Percentiles rank a stretch among this genome's conserved stretches.
phyloP scores from a whole-genome alignment of 441 rosid genomes.

The Metrosideros polymorpha region DNA sequence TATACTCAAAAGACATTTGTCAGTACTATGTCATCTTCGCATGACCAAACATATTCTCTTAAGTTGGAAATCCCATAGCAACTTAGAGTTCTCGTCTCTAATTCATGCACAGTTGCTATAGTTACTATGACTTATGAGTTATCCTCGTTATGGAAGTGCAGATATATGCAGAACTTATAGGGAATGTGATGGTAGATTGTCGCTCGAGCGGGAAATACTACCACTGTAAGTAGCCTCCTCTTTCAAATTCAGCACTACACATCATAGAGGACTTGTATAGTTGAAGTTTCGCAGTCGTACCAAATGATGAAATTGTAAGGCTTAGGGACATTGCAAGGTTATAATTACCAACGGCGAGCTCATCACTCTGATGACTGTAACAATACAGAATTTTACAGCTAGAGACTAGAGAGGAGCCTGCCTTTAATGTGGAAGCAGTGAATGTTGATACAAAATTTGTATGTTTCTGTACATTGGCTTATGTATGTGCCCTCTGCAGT shows the following conservation, averaged over 20 bases:
- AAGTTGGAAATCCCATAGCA: background rate
- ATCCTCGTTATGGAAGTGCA: background rate
- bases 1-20: background rate
- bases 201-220: constrained; percentile 2
- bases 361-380: background rate
- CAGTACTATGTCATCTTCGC: background rate
- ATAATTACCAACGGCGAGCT: background rate
- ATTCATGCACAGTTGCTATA: background rate
- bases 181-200: background rate
- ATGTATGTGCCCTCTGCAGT: constrained; percentile 31
- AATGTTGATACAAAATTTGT: background rate
- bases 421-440: background rate
- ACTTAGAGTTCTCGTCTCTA: background rate
- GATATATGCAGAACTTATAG: background rate
- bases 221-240: background rate
- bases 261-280: background rate
- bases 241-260: background rate
- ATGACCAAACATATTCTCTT: background rate
- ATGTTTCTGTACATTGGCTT: background rate
- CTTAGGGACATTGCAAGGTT: background rate
- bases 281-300: background rate
- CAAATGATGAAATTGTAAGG: background rate
- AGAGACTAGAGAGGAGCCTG: background rate
- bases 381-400: background rate
- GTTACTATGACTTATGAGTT: background rate